Evolutionary conservation across 73 alveolate genomes (phyloP).

Genomic region (Uronychia binucleata): DNA sequence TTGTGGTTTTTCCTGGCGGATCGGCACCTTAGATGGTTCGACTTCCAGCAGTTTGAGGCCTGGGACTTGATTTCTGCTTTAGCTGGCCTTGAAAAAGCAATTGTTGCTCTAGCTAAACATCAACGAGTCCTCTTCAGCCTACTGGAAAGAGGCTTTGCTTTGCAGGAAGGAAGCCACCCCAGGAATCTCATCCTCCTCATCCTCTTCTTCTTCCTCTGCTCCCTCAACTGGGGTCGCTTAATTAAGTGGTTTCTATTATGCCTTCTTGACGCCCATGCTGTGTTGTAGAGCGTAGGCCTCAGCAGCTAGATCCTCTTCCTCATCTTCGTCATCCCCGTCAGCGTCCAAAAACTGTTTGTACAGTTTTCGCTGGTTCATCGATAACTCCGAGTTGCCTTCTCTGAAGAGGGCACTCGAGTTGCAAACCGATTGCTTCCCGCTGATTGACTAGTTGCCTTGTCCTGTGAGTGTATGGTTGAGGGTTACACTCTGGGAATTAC

Average conservation of each 20-base stretch:
- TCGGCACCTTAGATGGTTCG: not conserved
- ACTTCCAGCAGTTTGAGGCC: not conserved
- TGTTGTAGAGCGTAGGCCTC: not conserved
- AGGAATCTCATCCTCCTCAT: not conserved
- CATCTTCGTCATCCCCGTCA: not conserved
- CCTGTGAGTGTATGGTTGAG: not conserved
- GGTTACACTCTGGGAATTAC: too few relatives aligned
- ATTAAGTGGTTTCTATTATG: not conserved
- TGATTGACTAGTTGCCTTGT: not conserved
- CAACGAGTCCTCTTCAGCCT: not conserved
- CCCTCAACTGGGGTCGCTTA: not conserved
- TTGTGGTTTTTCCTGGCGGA: not conserved
- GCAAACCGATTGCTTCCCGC: not conserved
- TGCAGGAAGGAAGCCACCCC: not conserved
- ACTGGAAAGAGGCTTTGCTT: not conserved
- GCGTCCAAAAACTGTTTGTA: not conserved
- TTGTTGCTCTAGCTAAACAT: not conserved
- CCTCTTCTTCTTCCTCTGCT: not conserved
- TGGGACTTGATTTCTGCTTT: not conserved
- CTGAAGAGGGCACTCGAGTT: not conserved
- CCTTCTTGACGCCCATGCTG: not conserved
- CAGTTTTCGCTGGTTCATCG: not conserved
- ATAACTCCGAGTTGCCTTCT: not conserved
- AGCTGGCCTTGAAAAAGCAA: not conserved
- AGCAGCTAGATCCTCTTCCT: not conserved